Evolutionary conservation across 805 yeast species (phyloP).

Genomic region (Zygosaccharomyces lentus): DNA sequence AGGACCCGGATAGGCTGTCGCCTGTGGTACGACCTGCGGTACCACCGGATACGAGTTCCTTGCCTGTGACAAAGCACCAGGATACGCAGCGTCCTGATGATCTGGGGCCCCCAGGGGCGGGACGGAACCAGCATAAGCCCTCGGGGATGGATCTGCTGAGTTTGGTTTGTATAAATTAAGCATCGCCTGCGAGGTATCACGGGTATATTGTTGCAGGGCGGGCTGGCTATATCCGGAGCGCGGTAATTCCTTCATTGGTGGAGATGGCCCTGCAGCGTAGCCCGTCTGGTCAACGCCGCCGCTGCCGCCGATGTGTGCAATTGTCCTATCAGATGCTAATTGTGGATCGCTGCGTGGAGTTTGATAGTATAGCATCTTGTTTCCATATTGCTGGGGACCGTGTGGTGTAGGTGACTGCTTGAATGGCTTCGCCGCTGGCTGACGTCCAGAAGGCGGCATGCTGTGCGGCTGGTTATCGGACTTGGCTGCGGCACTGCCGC

Average conservation of each 20-base stretch:
- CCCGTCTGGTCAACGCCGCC: not conserved
- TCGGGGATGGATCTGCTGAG: conserved; percentile 1
- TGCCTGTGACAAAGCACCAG: not conserved
- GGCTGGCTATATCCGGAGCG: conserved; percentile 10
- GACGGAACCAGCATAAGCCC: not conserved
- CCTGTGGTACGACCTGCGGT: conserved; percentile 2
- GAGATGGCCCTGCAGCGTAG: not conserved
- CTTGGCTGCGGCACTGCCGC: not conserved
- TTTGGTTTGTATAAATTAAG: conserved; percentile 1
- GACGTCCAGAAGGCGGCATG: not conserved
- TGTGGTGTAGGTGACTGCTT: conserved; percentile 2
- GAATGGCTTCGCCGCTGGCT: not conserved
- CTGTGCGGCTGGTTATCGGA: not conserved
- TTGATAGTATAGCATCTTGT: not conserved
- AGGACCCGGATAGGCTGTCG: not conserved
- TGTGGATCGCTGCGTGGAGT: conserved; percentile 4
- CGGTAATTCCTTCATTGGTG: conserved; percentile 4
- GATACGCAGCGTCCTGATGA: not conserved
- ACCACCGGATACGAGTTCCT: not conserved
- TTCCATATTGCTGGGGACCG: not conserved
- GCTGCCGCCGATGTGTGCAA: not conserved
- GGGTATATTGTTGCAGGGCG: conserved; percentile 5
- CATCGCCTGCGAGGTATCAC: not conserved
- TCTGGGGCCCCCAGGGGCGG: not conserved
- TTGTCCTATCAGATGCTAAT: not conserved